Evolutionary conservation across 495 filamentous ascomycete genomes (phyloP).

Genomic region (Penicillium salamii): DNA sequence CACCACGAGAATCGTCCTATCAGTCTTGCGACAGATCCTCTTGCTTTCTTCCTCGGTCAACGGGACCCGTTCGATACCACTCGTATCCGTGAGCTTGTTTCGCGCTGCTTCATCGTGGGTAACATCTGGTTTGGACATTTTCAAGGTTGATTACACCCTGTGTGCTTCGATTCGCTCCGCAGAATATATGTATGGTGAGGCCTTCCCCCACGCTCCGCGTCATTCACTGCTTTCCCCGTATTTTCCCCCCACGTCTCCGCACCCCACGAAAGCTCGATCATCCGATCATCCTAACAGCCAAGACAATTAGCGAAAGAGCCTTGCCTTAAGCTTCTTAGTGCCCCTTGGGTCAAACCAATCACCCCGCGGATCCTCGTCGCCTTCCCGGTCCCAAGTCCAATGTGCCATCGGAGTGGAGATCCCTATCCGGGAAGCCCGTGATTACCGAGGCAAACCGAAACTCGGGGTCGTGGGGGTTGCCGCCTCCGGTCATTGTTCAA

Average conservation of each 20-base stretch:
- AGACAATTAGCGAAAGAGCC: neutral
- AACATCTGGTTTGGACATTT: conserved; percentile 20
- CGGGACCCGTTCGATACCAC: conserved; percentile 24
- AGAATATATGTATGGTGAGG: neutral
- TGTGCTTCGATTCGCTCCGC: too few relatives aligned
- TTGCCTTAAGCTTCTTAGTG: neutral
- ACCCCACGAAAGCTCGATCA: conserved; percentile 5
- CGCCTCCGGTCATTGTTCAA: neutral
- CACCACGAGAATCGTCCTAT: conserved; percentile 54
- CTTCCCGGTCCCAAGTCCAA: neutral
- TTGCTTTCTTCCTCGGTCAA: conserved; percentile 52
- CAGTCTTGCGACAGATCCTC: conserved; percentile 60
- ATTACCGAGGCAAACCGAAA: conserved; percentile 7
- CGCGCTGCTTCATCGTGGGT: conserved; percentile 16
- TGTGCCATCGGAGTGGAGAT: neutral
- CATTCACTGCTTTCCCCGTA: neutral
- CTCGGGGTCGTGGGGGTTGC: conserved; percentile 4
- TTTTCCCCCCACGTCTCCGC: conserved; percentile 9
- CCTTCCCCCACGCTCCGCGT: neutral
- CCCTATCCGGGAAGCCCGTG: neutral
- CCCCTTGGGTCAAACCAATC: neutral
- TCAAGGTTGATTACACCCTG: too few relatives aligned
- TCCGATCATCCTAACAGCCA: neutral
- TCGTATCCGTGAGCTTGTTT: neutral
- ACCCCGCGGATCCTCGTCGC: neutral